Evolutionary conservation across 1,284 basidiomycete genomes (phyloP).

Genomic region (Cystobasidium pallidum): DNA sequence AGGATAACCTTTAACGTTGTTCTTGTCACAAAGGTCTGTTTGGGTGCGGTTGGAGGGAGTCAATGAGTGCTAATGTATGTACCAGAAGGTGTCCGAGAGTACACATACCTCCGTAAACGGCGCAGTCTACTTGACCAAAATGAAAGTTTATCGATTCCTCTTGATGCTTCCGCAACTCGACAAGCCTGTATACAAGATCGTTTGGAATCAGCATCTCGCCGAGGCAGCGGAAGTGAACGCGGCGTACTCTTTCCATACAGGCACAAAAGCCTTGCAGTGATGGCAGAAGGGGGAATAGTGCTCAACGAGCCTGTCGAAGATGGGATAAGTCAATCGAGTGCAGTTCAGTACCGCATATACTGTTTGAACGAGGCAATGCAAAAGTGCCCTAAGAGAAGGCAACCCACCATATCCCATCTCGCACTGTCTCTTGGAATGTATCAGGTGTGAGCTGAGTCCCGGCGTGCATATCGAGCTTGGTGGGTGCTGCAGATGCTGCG

Average conservation of each 20-base stretch:
- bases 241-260: conserved; percentile 68
- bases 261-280: conserved; percentile 76
- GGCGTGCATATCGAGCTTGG: conserved; percentile 37
- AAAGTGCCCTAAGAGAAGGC: background rate
- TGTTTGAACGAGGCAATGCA: too few species aligned
- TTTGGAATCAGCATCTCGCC: background rate
- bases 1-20: conserved; percentile 75
- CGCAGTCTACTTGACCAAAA: conserved; percentile 84
- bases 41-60: background rate
- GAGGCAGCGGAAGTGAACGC: too few species aligned
- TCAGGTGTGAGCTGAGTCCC: conserved; percentile 28
- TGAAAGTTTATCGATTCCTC: conserved; percentile 59
- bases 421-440: conserved; percentile 23
- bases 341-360: too few species aligned
- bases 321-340: background rate
- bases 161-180: conserved; percentile 32
- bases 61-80: conserved; percentile 5
- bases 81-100: conserved; percentile 14
- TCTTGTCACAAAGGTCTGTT: conserved; percentile 74
- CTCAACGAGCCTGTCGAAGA: conserved; percentile 49
- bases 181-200: conserved; percentile 16
- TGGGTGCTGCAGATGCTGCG: conserved; percentile 22
- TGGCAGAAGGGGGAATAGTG: conserved; percentile 60
- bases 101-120: conserved; percentile 75
- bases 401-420: conserved; percentile 38